Percentiles rank a stretch among this genome's conserved stretches.
phyloP scores from a whole-genome alignment of 2,329 filamentous ascomycete species.

The Zopfia rhizophila region DNA sequence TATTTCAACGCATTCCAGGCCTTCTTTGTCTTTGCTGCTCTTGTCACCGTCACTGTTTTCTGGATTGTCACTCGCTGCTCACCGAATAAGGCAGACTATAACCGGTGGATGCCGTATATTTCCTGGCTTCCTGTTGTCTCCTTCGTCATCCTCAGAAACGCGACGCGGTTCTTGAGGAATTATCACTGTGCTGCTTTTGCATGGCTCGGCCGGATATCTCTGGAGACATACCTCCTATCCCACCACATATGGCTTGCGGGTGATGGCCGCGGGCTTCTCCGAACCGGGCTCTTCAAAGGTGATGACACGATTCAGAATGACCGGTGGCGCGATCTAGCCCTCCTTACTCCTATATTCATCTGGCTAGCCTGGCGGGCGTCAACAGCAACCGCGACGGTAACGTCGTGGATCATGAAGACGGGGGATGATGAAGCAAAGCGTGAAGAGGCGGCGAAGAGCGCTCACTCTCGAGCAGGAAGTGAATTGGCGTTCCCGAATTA shows the following conservation, averaged over 20 bases:
- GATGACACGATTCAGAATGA: conserved; percentile 36
- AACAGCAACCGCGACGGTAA: conserved; percentile 51
- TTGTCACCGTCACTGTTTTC: conserved; percentile 43
- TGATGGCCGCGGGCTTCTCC: conserved; percentile 65
- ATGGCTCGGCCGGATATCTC: conserved; percentile 65
- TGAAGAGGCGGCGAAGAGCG: background rate
- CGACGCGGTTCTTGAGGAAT: conserved; percentile 53
- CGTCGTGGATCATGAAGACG: conserved; percentile 49
- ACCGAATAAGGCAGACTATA: conserved; percentile 58
- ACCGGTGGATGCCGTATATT: conserved; percentile 63
- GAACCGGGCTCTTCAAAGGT: conserved; percentile 44
- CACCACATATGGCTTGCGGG: conserved; percentile 71
- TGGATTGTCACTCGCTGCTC: conserved; percentile 46
- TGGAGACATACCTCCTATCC: conserved; percentile 70
- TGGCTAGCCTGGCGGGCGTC: conserved; percentile 54
- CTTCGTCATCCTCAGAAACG: conserved; percentile 65
- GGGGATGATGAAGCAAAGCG: conserved; percentile 5
- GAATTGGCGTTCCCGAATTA: conserved; percentile 6
- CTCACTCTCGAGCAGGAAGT: conserved; percentile 2
- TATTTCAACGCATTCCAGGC: conserved; percentile 26
- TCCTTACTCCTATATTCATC: conserved; percentile 57
- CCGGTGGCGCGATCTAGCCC: conserved; percentile 49
- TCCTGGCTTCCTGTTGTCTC: conserved; percentile 65
- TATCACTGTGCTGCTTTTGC: conserved; percentile 61
- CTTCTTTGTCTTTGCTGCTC: conserved; percentile 28